Conservation (phyloP, 129 eudicot species). For the Chrysanthemum seticuspe region DNA sequence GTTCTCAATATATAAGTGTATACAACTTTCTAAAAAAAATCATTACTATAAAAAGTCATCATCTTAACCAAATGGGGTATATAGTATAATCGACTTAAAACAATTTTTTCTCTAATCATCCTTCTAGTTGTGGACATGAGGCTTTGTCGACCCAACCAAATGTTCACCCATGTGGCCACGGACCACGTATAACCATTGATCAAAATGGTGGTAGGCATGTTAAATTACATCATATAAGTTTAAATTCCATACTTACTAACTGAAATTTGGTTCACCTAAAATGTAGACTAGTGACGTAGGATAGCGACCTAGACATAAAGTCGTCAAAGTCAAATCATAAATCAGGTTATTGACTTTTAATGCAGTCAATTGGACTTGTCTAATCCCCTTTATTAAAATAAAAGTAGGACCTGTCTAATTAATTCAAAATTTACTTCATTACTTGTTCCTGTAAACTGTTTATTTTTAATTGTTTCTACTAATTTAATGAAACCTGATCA, state of each 20-base stretch:
- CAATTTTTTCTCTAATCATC: no score
- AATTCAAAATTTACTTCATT: conserved; percentile 7
- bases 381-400: no score
- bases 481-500: neutral
- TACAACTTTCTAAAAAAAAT: neutral
- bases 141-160: no score
- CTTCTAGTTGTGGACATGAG: no score
- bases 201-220: no score
- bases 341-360: conserved; percentile 17
- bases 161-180: no score
- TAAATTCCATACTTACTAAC: neutral
- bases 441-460: neutral
- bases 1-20: neutral
- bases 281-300: conserved; percentile 3
- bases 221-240: neutral
- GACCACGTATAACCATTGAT: no score
- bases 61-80: neutral
- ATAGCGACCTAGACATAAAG: conserved; percentile 12
- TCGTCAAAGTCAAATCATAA: conserved; percentile 7
- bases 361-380: neutral
- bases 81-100: no score
- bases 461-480: neutral
- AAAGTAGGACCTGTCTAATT: neutral
- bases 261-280: conserved; percentile 16
- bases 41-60: neutral